Conservation (phyloP, 345 rosid species). For the Rhodomyrtus tomentosa region DNA sequence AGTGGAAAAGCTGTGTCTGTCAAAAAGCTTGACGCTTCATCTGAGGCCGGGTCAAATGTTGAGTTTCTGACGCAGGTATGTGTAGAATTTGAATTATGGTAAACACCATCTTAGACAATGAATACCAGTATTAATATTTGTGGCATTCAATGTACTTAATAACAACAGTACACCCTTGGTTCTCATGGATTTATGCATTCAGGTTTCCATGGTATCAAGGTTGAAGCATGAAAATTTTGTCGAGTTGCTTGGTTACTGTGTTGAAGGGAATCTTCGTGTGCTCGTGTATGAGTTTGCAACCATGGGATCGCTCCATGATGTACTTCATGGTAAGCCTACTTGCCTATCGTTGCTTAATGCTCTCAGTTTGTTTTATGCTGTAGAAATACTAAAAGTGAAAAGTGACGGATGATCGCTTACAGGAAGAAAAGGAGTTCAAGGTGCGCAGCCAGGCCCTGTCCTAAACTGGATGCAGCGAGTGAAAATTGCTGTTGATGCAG, state of each 20-base stretch:
- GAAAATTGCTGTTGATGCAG: slow-evolving; percentile 37
- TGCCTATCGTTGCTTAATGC: background rate
- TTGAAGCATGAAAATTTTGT: slow-evolving; percentile 31
- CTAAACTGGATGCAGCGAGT: slow-evolving; percentile 43
- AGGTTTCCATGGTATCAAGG: slow-evolving; percentile 37
- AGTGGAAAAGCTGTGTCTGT: slow-evolving; percentile 23
- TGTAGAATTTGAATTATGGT: background rate
- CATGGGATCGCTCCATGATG: slow-evolving; percentile 46
- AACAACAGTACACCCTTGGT: background rate
- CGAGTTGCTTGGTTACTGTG: slow-evolving; percentile 32
- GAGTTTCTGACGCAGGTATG: slow-evolving; percentile 12
- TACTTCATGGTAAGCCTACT: slow-evolving; percentile 20
- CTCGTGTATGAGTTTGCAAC: slow-evolving; percentile 43
- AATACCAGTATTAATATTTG: background rate
- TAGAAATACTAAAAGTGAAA: background rate
- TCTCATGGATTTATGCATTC: background rate
- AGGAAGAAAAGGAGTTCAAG: slow-evolving; percentile 47
- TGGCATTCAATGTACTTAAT: background rate
- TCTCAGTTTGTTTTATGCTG: background rate
- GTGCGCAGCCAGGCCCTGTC: slow-evolving; percentile 46
- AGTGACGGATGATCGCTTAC: background rate
- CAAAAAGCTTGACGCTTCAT: slow-evolving; percentile 33
- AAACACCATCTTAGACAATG: background rate
- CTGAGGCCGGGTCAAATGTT: slow-evolving; percentile 13
- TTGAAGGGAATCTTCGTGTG: slow-evolving; percentile 29